Conservation (phyloP, 768 basidiomycete genomes). For the Exsudoporus frostii region DNA sequence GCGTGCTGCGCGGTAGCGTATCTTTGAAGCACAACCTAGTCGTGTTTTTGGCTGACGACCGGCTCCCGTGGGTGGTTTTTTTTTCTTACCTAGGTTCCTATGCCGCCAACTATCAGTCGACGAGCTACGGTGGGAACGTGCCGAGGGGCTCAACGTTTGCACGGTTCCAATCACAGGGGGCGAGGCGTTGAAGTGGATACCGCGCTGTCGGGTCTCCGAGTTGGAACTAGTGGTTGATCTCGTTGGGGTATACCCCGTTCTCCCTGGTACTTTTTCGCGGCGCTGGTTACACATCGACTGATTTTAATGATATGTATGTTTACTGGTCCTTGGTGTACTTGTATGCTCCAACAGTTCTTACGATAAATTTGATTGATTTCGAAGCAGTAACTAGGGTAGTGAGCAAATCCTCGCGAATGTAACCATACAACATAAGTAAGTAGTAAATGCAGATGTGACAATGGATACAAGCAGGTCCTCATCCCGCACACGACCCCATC, state of each 20-base stretch:
- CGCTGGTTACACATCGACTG: background rate
- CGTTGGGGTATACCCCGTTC: background rate
- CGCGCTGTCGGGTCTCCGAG: background rate
- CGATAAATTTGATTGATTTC: background rate
- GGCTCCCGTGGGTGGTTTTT: background rate
- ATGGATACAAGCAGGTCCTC: constrained; percentile 4
- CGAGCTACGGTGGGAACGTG: constrained; percentile 15
- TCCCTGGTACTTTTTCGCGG: background rate
- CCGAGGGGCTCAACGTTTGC: constrained; percentile 9
- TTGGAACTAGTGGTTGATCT: background rate
- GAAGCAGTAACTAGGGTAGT: constrained; percentile 5
- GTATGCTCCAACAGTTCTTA: background rate
- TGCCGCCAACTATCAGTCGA: constrained; percentile 20
- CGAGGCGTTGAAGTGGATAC: constrained; percentile 1
- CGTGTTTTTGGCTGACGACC: background rate
- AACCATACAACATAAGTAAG: constrained; percentile 21
- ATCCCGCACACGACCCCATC: constrained; percentile 6
- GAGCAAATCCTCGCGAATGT: constrained; percentile 12
- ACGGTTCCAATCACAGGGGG: constrained; percentile 8
- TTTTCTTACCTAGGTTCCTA: constrained; percentile 8
- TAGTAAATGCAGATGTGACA: constrained; percentile 2
- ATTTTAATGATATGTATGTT: background rate
- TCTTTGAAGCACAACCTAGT: too few species aligned
- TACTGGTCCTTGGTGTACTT: background rate
- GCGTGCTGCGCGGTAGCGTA: constrained; percentile 5